Evolutionary conservation across 2,329 filamentous ascomycete genomes (phyloP), one percentile per base, ranked within the genome.

Genomic region (Colletotrichum limetticola): DNA sequence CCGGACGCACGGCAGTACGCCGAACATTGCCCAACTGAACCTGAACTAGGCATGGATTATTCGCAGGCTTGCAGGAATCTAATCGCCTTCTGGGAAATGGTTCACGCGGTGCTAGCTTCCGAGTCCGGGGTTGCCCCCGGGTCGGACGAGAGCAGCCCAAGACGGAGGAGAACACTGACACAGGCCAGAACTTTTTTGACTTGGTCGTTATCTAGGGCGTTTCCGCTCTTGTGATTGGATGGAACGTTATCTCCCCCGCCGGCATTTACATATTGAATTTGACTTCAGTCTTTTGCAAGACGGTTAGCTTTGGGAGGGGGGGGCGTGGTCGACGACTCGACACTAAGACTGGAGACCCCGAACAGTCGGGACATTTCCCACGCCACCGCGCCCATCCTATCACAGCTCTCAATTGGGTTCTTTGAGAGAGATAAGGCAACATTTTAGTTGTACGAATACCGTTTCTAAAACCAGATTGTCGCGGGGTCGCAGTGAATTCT

Each of bases 401-500:
- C 67, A 65, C 16, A 52, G 26, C 37, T n/a, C n/a, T 62, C 68
- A 58, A 52, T 56, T 22, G 55, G 28, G 26, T n/a, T 26, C 4
- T 49, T 49, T 28, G 42, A 14, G 8, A 58, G 53, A 70, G 67
- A 69, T 68, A 67, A 69, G 58, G 35, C 35, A 58, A 19, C 24
- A 14, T 46, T 55, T 70, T 56, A 28, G 66, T 60, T 72, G 66
- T 60, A 35, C 49, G 46, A 72, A 72, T 72, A 61, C 35, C 52
- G 55, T 70, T 70, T 70, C 68, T 72, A 72, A 70, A 61, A 70
- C 22, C 32, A 70, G 60, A 70, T 72, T 57, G 35, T 72, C 70
- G 70, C 46, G 60, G 55, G 60, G 66, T 52, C 24, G 53, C 32
- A 35, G 61, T 46, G 30, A 57, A 24, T 59, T 53, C 7, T 58